Base-by-base conservation (phyloP, 2,329 filamentous ascomycete species). In the Penicillium sp. region DNA sequence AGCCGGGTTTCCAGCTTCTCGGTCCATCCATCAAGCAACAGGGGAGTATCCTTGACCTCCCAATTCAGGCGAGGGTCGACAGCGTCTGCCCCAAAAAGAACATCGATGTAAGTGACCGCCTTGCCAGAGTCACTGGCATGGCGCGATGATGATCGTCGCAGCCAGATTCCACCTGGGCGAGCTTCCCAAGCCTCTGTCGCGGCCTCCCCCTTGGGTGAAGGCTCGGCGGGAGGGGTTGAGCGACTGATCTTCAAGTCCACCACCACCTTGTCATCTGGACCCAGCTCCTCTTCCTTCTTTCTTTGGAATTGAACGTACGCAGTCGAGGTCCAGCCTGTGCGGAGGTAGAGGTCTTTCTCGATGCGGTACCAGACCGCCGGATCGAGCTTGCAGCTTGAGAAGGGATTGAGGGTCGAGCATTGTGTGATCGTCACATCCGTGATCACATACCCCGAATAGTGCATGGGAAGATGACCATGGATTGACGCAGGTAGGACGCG, bases 11-110 rank as follows among this genome's bases (percentile, higher is more conserved):
- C 83, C 25, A 84, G 82, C 8, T 79, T 72, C 34, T 82, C 77
- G 9, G 67, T 68, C 29, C 78, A 73, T 4, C 78, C 77, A 55
- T 87, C 81, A 50, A 96, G 72, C 43, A 91, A 72, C 47, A 97
- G 69, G 8, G 86, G 81, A 6, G 81, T 86, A 49, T 87, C 85
- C 43, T 82, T 83, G 38, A 96, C 78, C 49, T 83, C 76, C 93
- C 94, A 98, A 28, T 87, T 87, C 2, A 84, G 80, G 48, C 93
- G 82, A 4, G 89, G 90, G 65, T 98, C 93, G 29, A 90, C 88
- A 8, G 90, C 91, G 65, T 96, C 90, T 18, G 90, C 83, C 18
- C 90, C 90, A 62, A 94, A 96, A 5, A 96, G 76, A 4, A 95
- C 82, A 64, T 96, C 90, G 5, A 95, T 76, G 4, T 84, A 85